Conservation (phyloP, 208 protist species). For the Acanthamoeba royreba region DNA sequence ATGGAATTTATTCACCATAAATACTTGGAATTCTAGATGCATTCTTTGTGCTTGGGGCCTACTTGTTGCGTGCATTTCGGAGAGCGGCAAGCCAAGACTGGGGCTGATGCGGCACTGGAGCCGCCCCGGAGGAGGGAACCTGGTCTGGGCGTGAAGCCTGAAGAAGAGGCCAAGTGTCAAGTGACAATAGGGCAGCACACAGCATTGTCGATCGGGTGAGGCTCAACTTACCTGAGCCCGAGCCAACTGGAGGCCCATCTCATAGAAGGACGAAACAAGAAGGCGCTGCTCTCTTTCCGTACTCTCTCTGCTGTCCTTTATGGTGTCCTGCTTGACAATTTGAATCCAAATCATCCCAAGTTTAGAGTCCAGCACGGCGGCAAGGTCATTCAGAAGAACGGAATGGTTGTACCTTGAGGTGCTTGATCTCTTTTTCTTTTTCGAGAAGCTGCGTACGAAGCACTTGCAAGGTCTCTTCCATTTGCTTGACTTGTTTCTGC, state of each 20-base stretch:
- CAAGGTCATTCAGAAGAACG: neutral
- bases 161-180: too few relatives aligned
- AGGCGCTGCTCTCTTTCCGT: constrained; percentile 19
- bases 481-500: neutral
- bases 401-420: neutral
- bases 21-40: neutral
- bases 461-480: neutral
- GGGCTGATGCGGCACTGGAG: neutral
- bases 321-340: neutral
- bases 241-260: constrained; percentile 5
- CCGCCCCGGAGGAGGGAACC: neutral
- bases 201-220: too few relatives aligned
- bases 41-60: neutral
- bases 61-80: neutral
- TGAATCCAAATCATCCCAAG: neutral
- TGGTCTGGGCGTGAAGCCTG: neutral
- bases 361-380: neutral
- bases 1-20: too few relatives aligned
- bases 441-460: neutral
- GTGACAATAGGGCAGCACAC: too few relatives aligned
- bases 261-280: constrained; percentile 29
- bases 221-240: constrained; percentile 10
- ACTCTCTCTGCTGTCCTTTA: constrained; percentile 16
- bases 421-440: neutral
- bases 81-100: neutral